Conservation (phyloP, 2,329 filamentous ascomycete species). For the Scedosporium minutisporum region DNA sequence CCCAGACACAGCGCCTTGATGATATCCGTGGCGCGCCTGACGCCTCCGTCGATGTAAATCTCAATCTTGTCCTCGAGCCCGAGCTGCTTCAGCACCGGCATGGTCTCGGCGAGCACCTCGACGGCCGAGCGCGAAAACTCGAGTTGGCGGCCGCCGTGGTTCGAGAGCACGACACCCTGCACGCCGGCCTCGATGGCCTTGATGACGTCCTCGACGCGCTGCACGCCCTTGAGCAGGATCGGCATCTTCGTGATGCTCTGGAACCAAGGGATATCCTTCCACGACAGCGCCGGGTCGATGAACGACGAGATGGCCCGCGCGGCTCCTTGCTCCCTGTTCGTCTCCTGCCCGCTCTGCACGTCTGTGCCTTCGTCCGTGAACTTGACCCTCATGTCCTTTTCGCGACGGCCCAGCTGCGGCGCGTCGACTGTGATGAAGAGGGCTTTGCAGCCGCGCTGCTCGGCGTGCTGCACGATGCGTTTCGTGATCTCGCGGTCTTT, state of each 20-base stretch:
- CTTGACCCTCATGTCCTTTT: slow-evolving; percentile 97
- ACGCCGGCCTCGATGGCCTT: slow-evolving; percentile 73
- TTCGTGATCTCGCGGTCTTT: slow-evolving; percentile 86
- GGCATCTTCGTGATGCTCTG: slow-evolving; percentile 83
- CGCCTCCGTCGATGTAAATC: slow-evolving; percentile 82
- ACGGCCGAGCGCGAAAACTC: slow-evolving; percentile 84
- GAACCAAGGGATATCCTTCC: slow-evolving; percentile 95
- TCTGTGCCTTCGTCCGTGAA: slow-evolving; percentile 75
- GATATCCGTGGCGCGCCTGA: slow-evolving; percentile 85
- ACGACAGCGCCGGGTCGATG: slow-evolving; percentile 88
- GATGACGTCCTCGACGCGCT: slow-evolving; percentile 90
- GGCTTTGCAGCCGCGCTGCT: slow-evolving; percentile 82
- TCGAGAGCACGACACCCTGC: slow-evolving; percentile 85
- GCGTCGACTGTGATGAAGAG: slow-evolving; percentile 98
- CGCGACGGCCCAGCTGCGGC: slow-evolving; percentile 83
- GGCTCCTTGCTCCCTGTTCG: slow-evolving; percentile 84
- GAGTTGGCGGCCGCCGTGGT: slow-evolving; percentile 90
- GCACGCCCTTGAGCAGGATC: slow-evolving; percentile 92
- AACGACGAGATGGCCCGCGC: slow-evolving; percentile 92
- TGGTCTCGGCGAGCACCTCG: slow-evolving; percentile 86
- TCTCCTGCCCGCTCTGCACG: slow-evolving; percentile 66
- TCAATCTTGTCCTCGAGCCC: slow-evolving; percentile 71
- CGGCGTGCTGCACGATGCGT: slow-evolving; percentile 83
- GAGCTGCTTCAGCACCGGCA: slow-evolving; percentile 70
- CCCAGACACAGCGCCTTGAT: slow-evolving; percentile 91